phyloP scores from a whole-genome alignment of 2,329 filamentous ascomycete genomes.

The Aspergillus sp. region DNA sequence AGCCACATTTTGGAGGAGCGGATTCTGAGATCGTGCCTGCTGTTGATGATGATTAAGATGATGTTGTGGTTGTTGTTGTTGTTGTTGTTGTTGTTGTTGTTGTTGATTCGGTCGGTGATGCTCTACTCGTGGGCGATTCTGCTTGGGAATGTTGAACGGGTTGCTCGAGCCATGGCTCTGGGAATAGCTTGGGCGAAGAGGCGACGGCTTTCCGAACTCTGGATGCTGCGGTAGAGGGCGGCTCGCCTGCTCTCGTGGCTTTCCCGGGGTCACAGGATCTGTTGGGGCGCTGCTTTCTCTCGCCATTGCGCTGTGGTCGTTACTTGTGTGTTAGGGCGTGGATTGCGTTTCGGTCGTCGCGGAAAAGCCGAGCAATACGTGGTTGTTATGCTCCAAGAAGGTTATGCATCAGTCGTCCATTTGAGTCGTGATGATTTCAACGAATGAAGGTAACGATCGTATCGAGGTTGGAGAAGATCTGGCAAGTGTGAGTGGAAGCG shows the following conservation, averaged over 20 bases:
- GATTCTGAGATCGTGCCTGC: slow-evolving; percentile 28
- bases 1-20: slow-evolving; percentile 21
- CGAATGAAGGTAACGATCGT: background rate
- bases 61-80: slow-evolving; percentile 15
- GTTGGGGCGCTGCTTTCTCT: slow-evolving; percentile 16
- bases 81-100: slow-evolving; percentile 1
- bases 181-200: slow-evolving; percentile 52
- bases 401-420: slow-evolving; percentile 1
- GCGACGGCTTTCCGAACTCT: slow-evolving; percentile 64
- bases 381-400: background rate
- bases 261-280: slow-evolving; percentile 8
- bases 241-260: slow-evolving; percentile 20
- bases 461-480: background rate
- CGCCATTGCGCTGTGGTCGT: slow-evolving; percentile 7
- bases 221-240: slow-evolving; percentile 46
- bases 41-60: slow-evolving; percentile 7
- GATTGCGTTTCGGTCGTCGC: background rate
- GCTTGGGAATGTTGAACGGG: slow-evolving; percentile 58
- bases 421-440: background rate
- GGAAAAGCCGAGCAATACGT: background rate
- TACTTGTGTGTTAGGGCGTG: background rate
- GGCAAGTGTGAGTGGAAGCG: background rate
- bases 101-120: slow-evolving; percentile 50
- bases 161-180: slow-evolving; percentile 43
- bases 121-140: slow-evolving; percentile 54